Evolutionary conservation across 805 yeast genomes (phyloP), one percentile per base, ranked within the genome.

Genomic region (Yamadazyma paraphyllophila): DNA sequence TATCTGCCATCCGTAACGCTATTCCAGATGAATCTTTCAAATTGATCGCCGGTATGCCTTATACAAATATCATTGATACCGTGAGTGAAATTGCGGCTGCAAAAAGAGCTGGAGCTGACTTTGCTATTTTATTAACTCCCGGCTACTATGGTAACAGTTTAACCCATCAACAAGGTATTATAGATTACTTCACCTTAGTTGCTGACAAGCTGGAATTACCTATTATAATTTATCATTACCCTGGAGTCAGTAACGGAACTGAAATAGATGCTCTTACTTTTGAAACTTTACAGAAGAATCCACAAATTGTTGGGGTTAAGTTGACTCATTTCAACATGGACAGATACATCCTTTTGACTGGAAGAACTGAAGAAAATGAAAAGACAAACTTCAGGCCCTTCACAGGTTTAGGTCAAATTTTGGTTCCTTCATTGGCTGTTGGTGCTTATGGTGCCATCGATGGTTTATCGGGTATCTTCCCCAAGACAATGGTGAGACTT

Each of bases 181-280:
- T 57, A 33, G 63, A 60, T 36, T 69, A 59, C 48, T 68, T 61
- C 50, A 43, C 47, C 7, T 46, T 46, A 11, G 60, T 68, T 29
- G 73, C 66, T 31, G 61, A 59, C 27, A 53, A 56, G 36, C 57
- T 66, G 25, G 60, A 55, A 1, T 50, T 69, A n/a, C 74, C 74
- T n/a, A 55, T 69, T 6, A 43, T 68, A 33, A 61, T 69, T 33
- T 68, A 69, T 48, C 54, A 66, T 31, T 69, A 64, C 45, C 73
- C 73, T 13, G 71, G 69, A 6, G 67, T 63, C 7, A 40, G 63
- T 36, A 69, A 69, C 33, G 65, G 65, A 17, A 60, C 66, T 29
- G 61, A 59, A 9, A 48, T 65, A 31, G 45, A 48, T 5, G 37
- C 50, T 9, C 57, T 58, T 25, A 57, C 67, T 11, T 59, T 58